Percentiles rank a stretch among this genome's conserved stretches.
Evolutionary conservation across 441 rosid genomes (phyloP).

Genomic region (Syzygium syzygioides): DNA sequence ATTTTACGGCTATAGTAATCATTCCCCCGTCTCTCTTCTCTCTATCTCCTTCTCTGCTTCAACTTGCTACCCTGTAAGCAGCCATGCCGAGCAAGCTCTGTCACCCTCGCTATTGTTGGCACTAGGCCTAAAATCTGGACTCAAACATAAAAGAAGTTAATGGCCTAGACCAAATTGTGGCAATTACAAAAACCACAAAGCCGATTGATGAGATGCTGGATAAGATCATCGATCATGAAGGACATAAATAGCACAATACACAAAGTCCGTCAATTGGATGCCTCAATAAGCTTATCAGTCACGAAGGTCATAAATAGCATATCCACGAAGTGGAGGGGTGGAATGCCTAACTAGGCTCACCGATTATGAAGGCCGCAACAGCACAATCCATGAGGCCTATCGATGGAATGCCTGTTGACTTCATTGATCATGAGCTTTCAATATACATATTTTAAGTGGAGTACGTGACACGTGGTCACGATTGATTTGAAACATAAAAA

Average conservation of each 20-base stretch:
- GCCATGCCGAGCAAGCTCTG: background rate
- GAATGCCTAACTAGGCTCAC: background rate
- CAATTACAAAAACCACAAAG: background rate
- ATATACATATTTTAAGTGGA: background rate
- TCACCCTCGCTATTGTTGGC: background rate
- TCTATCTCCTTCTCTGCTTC: background rate
- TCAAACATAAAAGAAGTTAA: background rate
- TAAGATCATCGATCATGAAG: background rate
- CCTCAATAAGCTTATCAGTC: background rate
- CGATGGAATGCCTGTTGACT: background rate
- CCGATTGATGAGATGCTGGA: background rate
- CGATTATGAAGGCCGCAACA: background rate
- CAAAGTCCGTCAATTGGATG: background rate
- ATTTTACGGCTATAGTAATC: background rate
- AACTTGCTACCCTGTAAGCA: background rate
- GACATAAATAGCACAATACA: background rate
- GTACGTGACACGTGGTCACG: background rate
- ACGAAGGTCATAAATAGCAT: background rate
- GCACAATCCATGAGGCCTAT: background rate
- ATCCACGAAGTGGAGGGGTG: background rate
- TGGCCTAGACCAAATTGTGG: background rate
- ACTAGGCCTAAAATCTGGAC: background rate
- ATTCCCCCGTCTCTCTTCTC: background rate
- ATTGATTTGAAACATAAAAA: background rate
- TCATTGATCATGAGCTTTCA: background rate